Evolutionary conservation across 306 rosid genomes (phyloP).

Genomic region (Malus asiatica): DNA sequence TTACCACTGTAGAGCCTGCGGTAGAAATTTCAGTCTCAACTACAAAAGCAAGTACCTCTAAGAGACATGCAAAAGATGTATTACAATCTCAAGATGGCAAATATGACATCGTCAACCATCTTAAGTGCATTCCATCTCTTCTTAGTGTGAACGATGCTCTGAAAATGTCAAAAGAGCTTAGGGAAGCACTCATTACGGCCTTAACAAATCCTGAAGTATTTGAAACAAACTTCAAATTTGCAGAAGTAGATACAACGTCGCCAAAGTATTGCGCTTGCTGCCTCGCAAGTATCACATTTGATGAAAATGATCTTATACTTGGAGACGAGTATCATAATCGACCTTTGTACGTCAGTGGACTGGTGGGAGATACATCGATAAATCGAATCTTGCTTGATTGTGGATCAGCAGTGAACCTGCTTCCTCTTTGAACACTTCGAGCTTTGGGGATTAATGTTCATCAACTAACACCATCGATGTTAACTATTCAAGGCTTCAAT

Average conservation of each 20-base stretch:
- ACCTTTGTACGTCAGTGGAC: neutral
- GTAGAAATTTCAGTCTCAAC: too few relatives aligned
- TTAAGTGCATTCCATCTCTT: neutral
- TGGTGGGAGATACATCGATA: neutral
- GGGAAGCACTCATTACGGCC: neutral
- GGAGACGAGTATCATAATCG: neutral
- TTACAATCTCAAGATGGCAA: neutral
- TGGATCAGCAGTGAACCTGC: neutral
- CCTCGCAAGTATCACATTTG: neutral
- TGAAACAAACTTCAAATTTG: neutral
- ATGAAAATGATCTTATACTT: neutral
- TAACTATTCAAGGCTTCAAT: neutral
- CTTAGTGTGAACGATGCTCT: neutral
- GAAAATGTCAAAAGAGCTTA: too few relatives aligned
- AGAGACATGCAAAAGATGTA: neutral
- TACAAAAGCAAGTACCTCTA: neutral
- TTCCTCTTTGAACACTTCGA: neutral
- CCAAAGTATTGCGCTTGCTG: neutral
- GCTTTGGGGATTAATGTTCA: neutral
- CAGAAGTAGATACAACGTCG: rapidly evolving
- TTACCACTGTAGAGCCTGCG: too few relatives aligned
- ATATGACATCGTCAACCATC: neutral
- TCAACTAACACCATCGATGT: neutral
- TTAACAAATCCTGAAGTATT: neutral
- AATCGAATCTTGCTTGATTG: neutral